Conservation (phyloP, 164 flowering plant species). For the Warburgia ugandensis region DNA sequence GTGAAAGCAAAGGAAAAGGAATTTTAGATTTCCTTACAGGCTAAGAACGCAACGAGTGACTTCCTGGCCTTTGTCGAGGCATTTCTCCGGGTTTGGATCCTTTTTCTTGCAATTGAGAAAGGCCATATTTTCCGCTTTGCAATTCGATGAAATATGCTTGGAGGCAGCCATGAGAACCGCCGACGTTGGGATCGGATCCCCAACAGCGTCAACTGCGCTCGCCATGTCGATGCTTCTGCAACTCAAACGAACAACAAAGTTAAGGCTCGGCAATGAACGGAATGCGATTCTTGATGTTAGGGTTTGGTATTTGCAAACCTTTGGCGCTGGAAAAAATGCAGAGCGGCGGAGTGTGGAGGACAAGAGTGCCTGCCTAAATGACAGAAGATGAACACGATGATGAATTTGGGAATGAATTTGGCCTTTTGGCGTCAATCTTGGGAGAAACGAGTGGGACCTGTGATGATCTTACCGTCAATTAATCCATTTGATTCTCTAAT, state of each 20-base stretch:
- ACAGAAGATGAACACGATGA: too few species aligned
- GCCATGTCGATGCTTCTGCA: constrained; percentile 20
- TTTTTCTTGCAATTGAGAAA: constrained; percentile 87
- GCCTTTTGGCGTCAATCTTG: too few species aligned
- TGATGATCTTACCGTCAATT: too few species aligned
- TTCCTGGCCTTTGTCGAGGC: constrained; percentile 79
- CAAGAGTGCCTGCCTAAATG: too few species aligned
- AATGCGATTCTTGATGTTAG: too few species aligned
- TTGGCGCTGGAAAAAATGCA: too few species aligned
- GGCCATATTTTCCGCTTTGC: constrained; percentile 56
- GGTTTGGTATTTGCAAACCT: too few species aligned
- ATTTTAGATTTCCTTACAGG: constrained; percentile 34
- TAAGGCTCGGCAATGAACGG: too few species aligned
- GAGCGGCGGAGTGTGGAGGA: too few species aligned
- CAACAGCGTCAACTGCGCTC: constrained; percentile 49
- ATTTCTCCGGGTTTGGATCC: constrained; percentile 90
- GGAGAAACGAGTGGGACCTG: too few species aligned
- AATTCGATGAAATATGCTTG: constrained; percentile 61
- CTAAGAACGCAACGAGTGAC: constrained; percentile 79
- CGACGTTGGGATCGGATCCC: constrained; percentile 79
- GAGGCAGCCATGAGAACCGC: constrained; percentile 72
- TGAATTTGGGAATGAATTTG: too few species aligned
- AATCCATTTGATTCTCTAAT: too few species aligned
- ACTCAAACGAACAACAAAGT: not conserved
- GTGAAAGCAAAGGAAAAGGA: not conserved